Base-by-base conservation (phyloP, 352 stramenopile genomes). In the Aphanomyces euteiches region DNA sequence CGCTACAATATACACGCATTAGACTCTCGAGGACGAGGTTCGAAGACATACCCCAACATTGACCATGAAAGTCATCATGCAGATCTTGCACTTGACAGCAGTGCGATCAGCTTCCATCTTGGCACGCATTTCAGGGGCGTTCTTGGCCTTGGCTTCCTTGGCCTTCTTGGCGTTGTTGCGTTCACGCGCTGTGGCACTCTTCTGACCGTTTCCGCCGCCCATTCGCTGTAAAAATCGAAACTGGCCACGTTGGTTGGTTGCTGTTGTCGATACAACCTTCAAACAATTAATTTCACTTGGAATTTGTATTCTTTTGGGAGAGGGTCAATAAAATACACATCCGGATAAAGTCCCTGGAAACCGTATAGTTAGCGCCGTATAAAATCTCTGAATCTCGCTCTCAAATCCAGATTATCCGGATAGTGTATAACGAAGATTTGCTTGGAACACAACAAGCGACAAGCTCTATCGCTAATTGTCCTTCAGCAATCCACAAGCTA, bases 1-100 rank as follows among this genome's bases (percentile, higher is more conserved):
- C 72, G 69, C 86, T 93, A 73, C 36, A 50, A 4, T n/a, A 59
- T 3, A 40, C 34, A 4, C 34, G 12, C 56, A 73, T 57, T 43
- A 56, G 28, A 28, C 28, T 28, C 28, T 28, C 28, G 28, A 28
- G 28, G 28, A 28, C 28, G 28, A 28, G 28, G 2, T 28, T 28
- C 28, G 1, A 28, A 28, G 7, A 82, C 85, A 66, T 83, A 92
- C 86, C 56, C 75, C 90, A 63, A 84, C 86, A 21, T 85, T 94
- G 76, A 92, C 78, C 80, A 94, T 89, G 72, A 94, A 92, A 8
- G 84, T 92, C 39, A 85, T 90, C 76, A 94, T 85, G 76, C 86
- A 94, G 77, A 94, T 91, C 64, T 91, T 94, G 82, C 86, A 94
- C 79, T 92, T 94, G 78, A 90, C 80, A 38, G 81, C 81, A 43